Base-by-base conservation (phyloP, 345 rosid genomes). In the Balakata baccata region DNA sequence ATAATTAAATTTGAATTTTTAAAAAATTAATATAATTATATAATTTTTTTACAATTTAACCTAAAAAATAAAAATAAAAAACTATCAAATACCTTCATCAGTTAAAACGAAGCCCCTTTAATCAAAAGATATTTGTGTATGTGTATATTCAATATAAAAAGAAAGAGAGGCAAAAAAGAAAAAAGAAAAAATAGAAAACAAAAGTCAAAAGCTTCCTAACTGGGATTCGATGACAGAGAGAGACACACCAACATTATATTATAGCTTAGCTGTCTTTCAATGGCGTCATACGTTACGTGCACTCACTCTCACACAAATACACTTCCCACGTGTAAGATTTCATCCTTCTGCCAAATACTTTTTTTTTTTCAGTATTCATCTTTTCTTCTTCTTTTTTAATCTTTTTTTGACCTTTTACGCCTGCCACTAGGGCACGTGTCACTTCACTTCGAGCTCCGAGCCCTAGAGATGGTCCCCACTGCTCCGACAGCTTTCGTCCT, bases 251-350 rank as follows among this genome's bases (percentile, higher is more conserved):
- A 65, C 57, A 9, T 56, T 70, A 52, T 12, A 9, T 56, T 70
- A 52, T 12, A 29, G 68, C 74, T 70, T 58, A 64, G 72, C 74
- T 75, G 82, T 71, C 23, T 18, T 72, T 16, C 0, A 6, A 65
- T 81, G 83, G 79, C 74, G 76, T 75, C 63, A 64, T 65, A 73
- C 13, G 43, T 72, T 69, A 80, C 79, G 80, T 62, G 54, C 75
- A 58, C 73, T 37, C 60, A 72, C 56, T 22, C 60, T 49, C 46
- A 22, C 59, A 47, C 52, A 11, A 7, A 50, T 29, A 18, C 34
- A 17, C 38, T 47, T 71, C 67, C 74, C 74, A 71, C 67, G 69
- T 69, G 41, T 72, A 37, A 66, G 16, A 34, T 45, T 45, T 20
- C 4, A 3, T n/a, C 0, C 46, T 2, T 7, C 23, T 7, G 13